Conservation (phyloP, 805 yeast species). For the Schwanniomyces occidentalis region DNA sequence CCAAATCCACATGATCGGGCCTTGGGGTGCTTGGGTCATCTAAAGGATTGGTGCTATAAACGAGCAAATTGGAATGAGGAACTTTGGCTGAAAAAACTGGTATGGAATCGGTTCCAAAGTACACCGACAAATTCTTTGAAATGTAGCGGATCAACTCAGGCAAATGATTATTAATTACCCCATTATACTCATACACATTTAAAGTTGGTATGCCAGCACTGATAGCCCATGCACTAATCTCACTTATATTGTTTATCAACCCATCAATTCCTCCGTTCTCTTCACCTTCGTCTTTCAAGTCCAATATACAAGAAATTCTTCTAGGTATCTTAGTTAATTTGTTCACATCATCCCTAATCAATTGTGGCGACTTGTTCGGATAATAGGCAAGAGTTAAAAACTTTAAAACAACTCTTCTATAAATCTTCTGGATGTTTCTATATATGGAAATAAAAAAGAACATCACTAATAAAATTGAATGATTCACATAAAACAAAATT, state of each 20-base stretch:
- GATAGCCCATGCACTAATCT: constrained; percentile 82
- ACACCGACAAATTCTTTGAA: constrained; percentile 57
- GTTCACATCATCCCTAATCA: constrained; percentile 80
- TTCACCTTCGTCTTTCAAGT: constrained; percentile 70
- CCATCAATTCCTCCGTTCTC: constrained; percentile 91
- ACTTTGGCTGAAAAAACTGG: constrained; percentile 64
- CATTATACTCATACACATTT: constrained; percentile 78
- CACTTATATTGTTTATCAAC: constrained; percentile 72
- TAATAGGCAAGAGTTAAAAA: constrained; percentile 65
- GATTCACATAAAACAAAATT: constrained; percentile 32
- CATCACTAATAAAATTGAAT: constrained; percentile 49
- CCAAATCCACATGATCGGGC: constrained; percentile 49
- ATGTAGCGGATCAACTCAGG: constrained; percentile 60
- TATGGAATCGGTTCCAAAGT: constrained; percentile 69
- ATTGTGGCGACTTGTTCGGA: constrained; percentile 72
- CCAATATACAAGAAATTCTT: constrained; percentile 73
- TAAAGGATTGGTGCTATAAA: constrained; percentile 38
- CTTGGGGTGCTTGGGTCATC: constrained; percentile 26
- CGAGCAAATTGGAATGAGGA: constrained; percentile 63
- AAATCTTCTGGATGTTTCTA: constrained; percentile 52
- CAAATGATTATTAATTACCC: constrained; percentile 52
- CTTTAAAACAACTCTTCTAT: constrained; percentile 55
- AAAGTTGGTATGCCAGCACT: constrained; percentile 79
- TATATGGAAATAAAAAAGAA: constrained; percentile 58
- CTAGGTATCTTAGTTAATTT: constrained; percentile 75